Conservation (phyloP, 1,284 basidiomycete genomes). For the Fomes fomentarius region DNA sequence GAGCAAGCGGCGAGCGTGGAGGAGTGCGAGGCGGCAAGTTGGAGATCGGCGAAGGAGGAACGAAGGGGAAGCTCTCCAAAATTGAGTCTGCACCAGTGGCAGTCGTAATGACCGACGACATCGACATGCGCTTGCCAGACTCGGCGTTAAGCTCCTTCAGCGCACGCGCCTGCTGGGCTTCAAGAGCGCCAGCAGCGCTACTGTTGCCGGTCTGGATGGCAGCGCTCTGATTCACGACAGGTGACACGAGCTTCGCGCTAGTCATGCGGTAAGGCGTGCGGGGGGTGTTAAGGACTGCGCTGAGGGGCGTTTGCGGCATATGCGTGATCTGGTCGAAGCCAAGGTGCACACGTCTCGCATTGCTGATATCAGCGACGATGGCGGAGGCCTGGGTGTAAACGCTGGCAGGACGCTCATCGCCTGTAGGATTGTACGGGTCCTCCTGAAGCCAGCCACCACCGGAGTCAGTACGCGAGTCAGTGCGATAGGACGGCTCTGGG, state of each 20-base stretch:
- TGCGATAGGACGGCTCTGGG: conserved; percentile 30
- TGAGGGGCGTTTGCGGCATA: conserved; percentile 32
- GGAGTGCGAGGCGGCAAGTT: conserved; percentile 74
- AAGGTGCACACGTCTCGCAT: conserved; percentile 65
- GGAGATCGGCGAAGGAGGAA: conserved; percentile 82
- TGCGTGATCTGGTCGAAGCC: conserved; percentile 42
- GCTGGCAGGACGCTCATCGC: conserved; percentile 52
- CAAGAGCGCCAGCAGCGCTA: conserved; percentile 40
- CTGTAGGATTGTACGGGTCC: conserved; percentile 15
- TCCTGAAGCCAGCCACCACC: conserved; percentile 31
- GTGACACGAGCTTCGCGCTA: conserved; percentile 59
- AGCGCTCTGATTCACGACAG: conserved; percentile 32
- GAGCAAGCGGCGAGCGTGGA: conserved; percentile 67
- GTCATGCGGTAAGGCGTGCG: conserved; percentile 60
- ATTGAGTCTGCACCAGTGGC: conserved; percentile 78
- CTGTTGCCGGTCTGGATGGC: conserved; percentile 30
- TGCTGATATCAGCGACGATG: conserved; percentile 61
- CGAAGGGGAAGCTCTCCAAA: conserved; percentile 82
- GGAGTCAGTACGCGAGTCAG: conserved; percentile 13
- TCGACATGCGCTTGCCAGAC: conserved; percentile 54
- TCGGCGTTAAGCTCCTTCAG: conserved; percentile 53
- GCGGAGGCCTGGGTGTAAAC: conserved; percentile 65
- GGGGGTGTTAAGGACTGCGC: conserved; percentile 37
- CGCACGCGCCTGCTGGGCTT: conserved; percentile 65
- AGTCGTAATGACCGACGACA: conserved; percentile 64